Evolutionary conservation across 495 filamentous ascomycete species (phyloP), one percentile per base, ranked within the genome.

Genomic region (Hypoxylon intermedium): DNA sequence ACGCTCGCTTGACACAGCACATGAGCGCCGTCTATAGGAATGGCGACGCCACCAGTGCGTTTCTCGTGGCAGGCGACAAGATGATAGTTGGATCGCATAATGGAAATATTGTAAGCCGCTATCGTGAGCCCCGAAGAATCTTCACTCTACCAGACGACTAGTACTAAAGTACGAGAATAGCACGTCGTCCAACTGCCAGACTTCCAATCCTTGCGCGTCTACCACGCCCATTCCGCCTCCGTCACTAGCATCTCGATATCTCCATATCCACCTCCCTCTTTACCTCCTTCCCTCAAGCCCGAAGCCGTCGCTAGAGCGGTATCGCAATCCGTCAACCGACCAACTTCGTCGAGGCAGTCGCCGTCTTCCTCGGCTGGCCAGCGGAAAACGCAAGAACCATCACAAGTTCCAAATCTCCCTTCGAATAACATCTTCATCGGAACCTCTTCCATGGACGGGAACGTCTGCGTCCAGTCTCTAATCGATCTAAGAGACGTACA

Each of bases 41-140:
- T 77, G 92, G 91, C 52, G 94, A 98, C 81, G 89, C 91, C 55
- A 96, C 93, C 28, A 96, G 93, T 74, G 78, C 90, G 6, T 95
- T 93, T 67, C 75, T 94, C 23, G 90, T 94, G 43, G 89, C 89
- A 16, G 93, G 92, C 20, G 94, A 98, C 78, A 98, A 97, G 77
- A 96, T 97, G 92, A 88, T 98, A 51, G 78, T 95, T 59, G 94
- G 94, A 61, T 97, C 95, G 3, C 94, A 98, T 73, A 97, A 96
- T 75, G 94, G 94, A 62, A 96, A 94, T 67, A 91, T 98, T 65
- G 92, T 96, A 80, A 83, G 89, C 44, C 41, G n/a, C 36, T 79
- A 54, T n/a, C 19, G 37, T 43, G 33, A 7, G 52, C 44, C 20
- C 33, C 42, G 16, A n/a, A n/a, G 24, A 7, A 7, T 26, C 24